Percentiles rank a stretch among this genome's conserved stretches.
Evolutionary conservation across 169 alveolate genomes (phyloP).

Genomic region (Plasmodium berghei): DNA sequence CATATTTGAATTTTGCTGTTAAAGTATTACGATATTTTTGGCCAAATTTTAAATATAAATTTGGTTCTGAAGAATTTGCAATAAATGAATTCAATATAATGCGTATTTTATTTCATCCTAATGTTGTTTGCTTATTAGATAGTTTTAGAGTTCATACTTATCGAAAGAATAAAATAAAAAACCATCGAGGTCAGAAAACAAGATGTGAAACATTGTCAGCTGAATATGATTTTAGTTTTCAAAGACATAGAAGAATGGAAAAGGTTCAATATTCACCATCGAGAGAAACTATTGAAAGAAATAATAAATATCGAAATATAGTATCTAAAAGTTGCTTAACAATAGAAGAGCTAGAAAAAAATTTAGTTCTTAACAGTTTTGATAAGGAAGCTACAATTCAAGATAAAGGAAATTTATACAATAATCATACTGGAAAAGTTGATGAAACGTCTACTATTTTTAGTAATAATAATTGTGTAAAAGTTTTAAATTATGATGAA

Average conservation of each 20-base stretch:
- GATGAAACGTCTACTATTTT: no score
- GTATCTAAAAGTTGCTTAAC: slow-evolving; percentile 32
- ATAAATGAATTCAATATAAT: slow-evolving; percentile 56
- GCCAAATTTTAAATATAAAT: slow-evolving; percentile 65
- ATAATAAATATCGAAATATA: slow-evolving; percentile 21
- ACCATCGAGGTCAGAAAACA: slow-evolving; percentile 16
- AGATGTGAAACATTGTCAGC: slow-evolving; percentile 21
- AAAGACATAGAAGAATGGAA: slow-evolving; percentile 25
- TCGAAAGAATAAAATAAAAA: slow-evolving; percentile 18
- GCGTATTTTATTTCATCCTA: slow-evolving; percentile 66
- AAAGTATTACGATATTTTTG: slow-evolving; percentile 59
- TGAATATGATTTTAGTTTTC: slow-evolving; percentile 67
- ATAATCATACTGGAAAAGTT: no score
- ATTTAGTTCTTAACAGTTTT: slow-evolving; percentile 13
- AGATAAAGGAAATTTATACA: no score
- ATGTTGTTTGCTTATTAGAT: slow-evolving; percentile 54
- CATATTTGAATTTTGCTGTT: slow-evolving; percentile 55
- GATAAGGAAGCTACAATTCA: background rate
- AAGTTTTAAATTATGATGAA: no score
- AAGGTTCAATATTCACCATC: slow-evolving; percentile 47
- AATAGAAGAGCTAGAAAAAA: slow-evolving; percentile 49
- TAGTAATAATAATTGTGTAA: no score
- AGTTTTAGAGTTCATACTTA: slow-evolving; percentile 65
- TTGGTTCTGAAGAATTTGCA: slow-evolving; percentile 74
- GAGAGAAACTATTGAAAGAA: slow-evolving; percentile 30